phyloP scores from a whole-genome alignment of 352 stramenopile genomes.

The Aphanomyces invadans region DNA sequence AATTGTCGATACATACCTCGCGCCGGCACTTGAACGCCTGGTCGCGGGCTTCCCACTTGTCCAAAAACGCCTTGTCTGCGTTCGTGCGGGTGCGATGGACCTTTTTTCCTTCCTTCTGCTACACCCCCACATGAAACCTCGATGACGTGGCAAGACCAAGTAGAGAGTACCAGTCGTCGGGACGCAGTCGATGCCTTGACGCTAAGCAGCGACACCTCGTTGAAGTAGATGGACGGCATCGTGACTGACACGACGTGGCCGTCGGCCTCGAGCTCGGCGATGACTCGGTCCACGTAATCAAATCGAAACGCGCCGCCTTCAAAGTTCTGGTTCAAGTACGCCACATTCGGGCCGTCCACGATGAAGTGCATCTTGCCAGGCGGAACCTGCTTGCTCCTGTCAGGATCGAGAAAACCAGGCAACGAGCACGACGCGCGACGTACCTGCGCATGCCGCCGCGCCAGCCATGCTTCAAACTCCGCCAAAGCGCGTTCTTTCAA shows the following conservation, averaged over 20 bases:
- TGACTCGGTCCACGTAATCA: slow-evolving; percentile 91
- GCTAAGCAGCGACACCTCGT: slow-evolving; percentile 39
- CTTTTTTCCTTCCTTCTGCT: slow-evolving; percentile 45
- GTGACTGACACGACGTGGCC: slow-evolving; percentile 75
- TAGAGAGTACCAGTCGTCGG: slow-evolving; percentile 23
- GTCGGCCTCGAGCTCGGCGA: slow-evolving; percentile 70
- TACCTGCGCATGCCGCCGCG: slow-evolving; percentile 29
- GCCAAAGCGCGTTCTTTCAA: too few species aligned
- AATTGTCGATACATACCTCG: slow-evolving; percentile 37
- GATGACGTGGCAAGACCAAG: slow-evolving; percentile 28
- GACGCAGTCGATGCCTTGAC: slow-evolving; percentile 42
- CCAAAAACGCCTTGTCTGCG: slow-evolving; percentile 53
- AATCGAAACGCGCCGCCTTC: slow-evolving; percentile 88
- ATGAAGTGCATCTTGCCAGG: slow-evolving; percentile 65
- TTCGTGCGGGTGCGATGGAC: slow-evolving; percentile 39
- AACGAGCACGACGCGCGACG: too few species aligned
- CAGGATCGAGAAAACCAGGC: too few species aligned
- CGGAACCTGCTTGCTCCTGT: not conserved
- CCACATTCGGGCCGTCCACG: slow-evolving; percentile 96
- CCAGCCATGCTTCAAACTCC: slow-evolving; percentile 62
- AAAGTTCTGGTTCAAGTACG: slow-evolving; percentile 97
- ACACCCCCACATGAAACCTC: slow-evolving; percentile 38
- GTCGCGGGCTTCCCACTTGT: slow-evolving; percentile 54
- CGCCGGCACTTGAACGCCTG: slow-evolving; percentile 88
- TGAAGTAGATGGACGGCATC: slow-evolving; percentile 36